phyloP scores from a whole-genome alignment of 192 early-diverging fungal species.

The Backusella sp. region DNA sequence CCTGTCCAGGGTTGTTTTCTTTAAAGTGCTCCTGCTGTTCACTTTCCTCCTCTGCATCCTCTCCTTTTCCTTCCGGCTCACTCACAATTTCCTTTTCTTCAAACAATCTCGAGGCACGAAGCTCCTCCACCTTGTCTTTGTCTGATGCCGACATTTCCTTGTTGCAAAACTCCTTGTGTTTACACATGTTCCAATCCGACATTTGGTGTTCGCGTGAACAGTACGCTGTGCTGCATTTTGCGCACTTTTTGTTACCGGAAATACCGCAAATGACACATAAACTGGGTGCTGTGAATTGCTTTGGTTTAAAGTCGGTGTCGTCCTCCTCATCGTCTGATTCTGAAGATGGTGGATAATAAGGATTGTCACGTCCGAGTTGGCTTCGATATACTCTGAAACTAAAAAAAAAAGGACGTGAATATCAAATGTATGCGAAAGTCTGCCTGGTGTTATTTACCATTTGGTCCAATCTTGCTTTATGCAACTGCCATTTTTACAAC shows the following conservation, averaged over 20 bases:
- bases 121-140: conserved; percentile 26
- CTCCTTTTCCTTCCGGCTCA: conserved; percentile 59
- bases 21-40: conserved; percentile 28
- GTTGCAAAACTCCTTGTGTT: conserved; percentile 64
- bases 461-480: conserved; percentile 56
- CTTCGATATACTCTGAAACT: conserved; percentile 85
- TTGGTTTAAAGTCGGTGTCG: conserved; percentile 30
- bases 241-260: conserved; percentile 73
- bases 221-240: conserved; percentile 76
- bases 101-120: conserved; percentile 41
- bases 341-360: conserved; percentile 50
- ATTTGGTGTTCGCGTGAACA: conserved; percentile 86
- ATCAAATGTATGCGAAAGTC: background rate
- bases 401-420: background rate
- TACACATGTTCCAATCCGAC: conserved; percentile 76
- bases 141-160: conserved; percentile 15
- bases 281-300: conserved; percentile 21
- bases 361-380: conserved; percentile 76
- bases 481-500: conserved; percentile 87
- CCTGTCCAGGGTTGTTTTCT: conserved; percentile 3
- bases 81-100: conserved; percentile 67
- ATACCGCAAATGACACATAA: conserved; percentile 74
- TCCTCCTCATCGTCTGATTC: conserved; percentile 37
- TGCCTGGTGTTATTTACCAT: conserved; percentile 32
- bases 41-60: conserved; percentile 48